Evolutionary conservation across 306 rosid genomes (phyloP), one percentile per base, ranked within the genome.

Genomic region (Medicago ruthenica): DNA sequence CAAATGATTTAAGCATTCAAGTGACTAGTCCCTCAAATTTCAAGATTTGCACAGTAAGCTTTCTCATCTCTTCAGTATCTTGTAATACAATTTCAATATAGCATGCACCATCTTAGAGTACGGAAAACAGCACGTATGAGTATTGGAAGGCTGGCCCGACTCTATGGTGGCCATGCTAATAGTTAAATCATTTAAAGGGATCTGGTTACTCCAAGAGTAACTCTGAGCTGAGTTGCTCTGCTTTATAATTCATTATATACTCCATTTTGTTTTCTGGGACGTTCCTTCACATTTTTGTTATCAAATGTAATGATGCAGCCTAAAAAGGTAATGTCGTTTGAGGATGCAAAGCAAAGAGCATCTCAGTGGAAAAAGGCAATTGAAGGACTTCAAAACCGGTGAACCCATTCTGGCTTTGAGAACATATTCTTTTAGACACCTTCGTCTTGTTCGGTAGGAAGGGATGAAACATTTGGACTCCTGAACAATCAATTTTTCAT

Each of bases 281-380:
- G 57, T 47, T 66, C 31, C 57, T 47, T 66, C 39, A 67, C 67
- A 70, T 55, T 62, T 71, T 77, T 76, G 81, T 80, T 68, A 65
- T 61, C n/a, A 42, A 50, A 76, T 76, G 72, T 60, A 40, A 64
- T 76, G 67, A 55, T 86, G 82, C 98, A 96, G 98, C 96, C 99
- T 5, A 96, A 96, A 74, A 96, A 96, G 90, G 89, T 96, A 54
- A 61, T 89, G 76, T 85, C 92, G 6, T 96, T 92, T 22, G 98
- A 96, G 87, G 99, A 96, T 67, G 84, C 96, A 17, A 96, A 96
- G 79, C 99, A 92, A 84, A 88, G 97, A 83, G 97, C 98, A 4
- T 85, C 85, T 85, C 96, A 89, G 63, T 96, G 98, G 99, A 96
- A 96, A 88, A 96, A 92, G 87, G 96, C 98, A 10, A 96, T 96